Base-by-base conservation (phyloP, 2,329 filamentous ascomycete species). In the Colletotrichum camelliae region DNA sequence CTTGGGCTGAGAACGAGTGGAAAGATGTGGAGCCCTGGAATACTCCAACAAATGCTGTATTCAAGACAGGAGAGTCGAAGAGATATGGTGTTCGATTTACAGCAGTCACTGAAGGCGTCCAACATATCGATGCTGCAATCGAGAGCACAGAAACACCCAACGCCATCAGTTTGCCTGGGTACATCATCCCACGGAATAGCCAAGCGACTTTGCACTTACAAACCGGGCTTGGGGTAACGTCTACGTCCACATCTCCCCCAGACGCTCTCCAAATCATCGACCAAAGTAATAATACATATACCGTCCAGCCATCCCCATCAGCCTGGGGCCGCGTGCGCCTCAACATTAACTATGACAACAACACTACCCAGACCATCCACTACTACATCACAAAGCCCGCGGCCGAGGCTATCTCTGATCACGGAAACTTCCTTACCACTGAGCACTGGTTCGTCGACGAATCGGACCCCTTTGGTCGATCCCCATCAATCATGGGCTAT, bases 1-100 rank as follows among this genome's bases (percentile, higher is more conserved):
- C 90, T 0, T 92, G 87, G 81, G 89, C 88, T 0, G 88, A 91
- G 76, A 87, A 87, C 1, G 89, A 92, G 78, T 93, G 90, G 91
- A 85, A 82, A 1, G 79, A 72, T 1, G 52, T 21, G 12, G 65
- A 66, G 15, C 90, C 90, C 0, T 92, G 91, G 91, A 92, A 92
- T 77, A 43, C 81, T 4, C 85, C 90, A 0, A 89, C n/a, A 89
- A 91, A 79, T 91, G 92, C 83, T 92, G 92, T 80, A 0, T 79
- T 92, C 4, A 76, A 82, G 21, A 79, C 89, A 0, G 88, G 88
- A 1, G 81, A 89, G 74, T 83, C 83, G 0, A 74, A 89, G 16
- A 86, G 86, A 0, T 85, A 89, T 33, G 91, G 89, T 0, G 80
- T 92, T 8, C 85, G 86, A 4, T 91, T 92, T 78, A 87, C 88